A percentile compares a stretch with the other conserved stretches of the same genome.
These are phyloP conservation scores for Thelonectria rubi DNA, from an alignment of 2,329 filamentous ascomycete genomes.

Conservation along the genomic window DNA sequence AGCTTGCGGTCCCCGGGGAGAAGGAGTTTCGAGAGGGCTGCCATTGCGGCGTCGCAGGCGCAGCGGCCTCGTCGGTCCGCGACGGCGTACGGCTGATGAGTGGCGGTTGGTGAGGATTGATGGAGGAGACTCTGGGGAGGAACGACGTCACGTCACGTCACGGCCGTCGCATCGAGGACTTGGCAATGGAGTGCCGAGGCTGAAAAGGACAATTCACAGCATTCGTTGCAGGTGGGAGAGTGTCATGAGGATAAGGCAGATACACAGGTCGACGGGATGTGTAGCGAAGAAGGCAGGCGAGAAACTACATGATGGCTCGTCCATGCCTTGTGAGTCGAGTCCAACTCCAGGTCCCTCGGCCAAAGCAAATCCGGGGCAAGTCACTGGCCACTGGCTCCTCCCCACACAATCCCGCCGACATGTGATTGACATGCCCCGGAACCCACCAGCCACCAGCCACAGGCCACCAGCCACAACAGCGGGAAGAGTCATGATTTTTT, in stretches of 20 bases:
- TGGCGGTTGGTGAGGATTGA: slow-evolving; percentile 2
- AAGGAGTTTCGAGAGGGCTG: slow-evolving; percentile 76
- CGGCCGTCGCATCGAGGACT: slow-evolving; percentile 27
- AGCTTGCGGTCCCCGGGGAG: slow-evolving; percentile 69
- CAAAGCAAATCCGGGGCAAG: slow-evolving; percentile 41
- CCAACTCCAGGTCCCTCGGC: slow-evolving; percentile 40
- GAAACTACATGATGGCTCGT: slow-evolving; percentile 16
- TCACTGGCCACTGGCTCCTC: slow-evolving; percentile 31
- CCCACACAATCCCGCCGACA: slow-evolving; percentile 40
- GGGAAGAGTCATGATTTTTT: slow-evolving; percentile 33
- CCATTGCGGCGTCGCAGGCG: slow-evolving; percentile 61
- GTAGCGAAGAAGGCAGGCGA: slow-evolving; percentile 3
- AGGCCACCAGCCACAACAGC: slow-evolving; percentile 29
- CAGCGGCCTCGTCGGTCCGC: slow-evolving; percentile 6
- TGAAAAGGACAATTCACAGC: too few relatives aligned
- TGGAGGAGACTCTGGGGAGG: slow-evolving; percentile 8
- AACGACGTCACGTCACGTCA: slow-evolving; percentile 40
- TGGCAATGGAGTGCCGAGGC: neutral
- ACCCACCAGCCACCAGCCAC: slow-evolving; percentile 27
- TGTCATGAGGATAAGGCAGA: neutral
- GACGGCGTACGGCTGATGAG: neutral
- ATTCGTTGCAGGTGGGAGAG: neutral
- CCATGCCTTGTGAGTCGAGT: slow-evolving; percentile 14
- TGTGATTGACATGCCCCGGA: slow-evolving; percentile 37
- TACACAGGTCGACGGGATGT: slow-evolving; percentile 10